Conservation (phyloP, 2,329 filamentous ascomycete species). For the Bisporella sp. region DNA sequence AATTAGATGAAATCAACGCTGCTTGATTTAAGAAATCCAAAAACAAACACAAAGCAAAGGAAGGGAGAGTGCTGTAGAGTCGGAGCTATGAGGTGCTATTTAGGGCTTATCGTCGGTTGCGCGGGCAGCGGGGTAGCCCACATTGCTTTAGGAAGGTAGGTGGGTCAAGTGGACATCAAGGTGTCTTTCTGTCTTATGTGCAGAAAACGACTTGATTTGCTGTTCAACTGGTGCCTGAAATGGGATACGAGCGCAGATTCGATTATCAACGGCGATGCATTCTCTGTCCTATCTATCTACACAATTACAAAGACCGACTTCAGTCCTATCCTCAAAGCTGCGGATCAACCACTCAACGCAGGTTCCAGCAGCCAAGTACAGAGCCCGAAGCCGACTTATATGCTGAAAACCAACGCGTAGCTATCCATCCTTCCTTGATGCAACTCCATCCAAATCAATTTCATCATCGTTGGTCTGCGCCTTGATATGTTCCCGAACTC, state of each 20-base stretch:
- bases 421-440: conserved; percentile 12
- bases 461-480: neutral
- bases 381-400: conserved; percentile 3
- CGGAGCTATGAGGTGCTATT: too few species aligned
- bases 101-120: too few species aligned
- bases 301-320: conserved; percentile 5
- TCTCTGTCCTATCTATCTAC: conserved; percentile 11
- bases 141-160: neutral
- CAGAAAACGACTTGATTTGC: neutral
- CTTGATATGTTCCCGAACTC: conserved; percentile 3
- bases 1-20: neutral
- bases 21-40: too few species aligned
- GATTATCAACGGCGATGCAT: neutral
- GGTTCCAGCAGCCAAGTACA: conserved; percentile 4
- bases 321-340: conserved; percentile 2
- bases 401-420: conserved; percentile 2
- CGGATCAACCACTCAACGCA: conserved; percentile 2
- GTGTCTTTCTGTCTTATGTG: neutral
- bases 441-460: conserved; percentile 7
- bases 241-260: too few species aligned
- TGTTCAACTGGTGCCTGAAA: too few species aligned
- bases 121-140: neutral
- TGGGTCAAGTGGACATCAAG: neutral
- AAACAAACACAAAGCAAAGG: too few species aligned
- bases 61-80: too few species aligned